These are phyloP conservation scores for Trichoderma oligosporum DNA, from an alignment of 2,329 filamentous ascomycete genomes.

Conservation along the genomic window DNA sequence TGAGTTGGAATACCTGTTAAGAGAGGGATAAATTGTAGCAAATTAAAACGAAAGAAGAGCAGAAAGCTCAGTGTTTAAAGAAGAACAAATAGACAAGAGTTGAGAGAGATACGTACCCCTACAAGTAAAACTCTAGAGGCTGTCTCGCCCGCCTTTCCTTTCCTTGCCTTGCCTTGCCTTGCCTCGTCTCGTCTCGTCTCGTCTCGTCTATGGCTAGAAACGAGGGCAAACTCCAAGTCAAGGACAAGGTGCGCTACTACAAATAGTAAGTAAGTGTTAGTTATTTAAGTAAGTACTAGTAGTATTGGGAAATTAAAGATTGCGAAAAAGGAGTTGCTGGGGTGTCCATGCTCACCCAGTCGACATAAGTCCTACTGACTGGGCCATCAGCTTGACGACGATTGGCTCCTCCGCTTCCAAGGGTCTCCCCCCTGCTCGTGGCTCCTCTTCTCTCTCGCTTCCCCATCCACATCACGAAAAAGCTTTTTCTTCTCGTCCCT, in stretches of 20 bases:
- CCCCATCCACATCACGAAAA: constrained; percentile 15
- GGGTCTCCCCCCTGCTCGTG: background rate
- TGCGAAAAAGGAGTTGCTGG: constrained; percentile 22
- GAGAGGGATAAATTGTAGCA: too few species aligned
- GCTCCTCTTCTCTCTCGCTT: constrained; percentile 16
- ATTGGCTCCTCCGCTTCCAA: background rate
- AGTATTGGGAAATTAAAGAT: constrained; percentile 20
- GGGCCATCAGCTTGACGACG: constrained; percentile 3
- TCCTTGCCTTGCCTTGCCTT: background rate
- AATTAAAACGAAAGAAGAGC: too few species aligned
- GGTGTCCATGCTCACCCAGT: background rate
- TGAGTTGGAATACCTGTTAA: too few species aligned
- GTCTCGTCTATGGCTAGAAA: background rate
- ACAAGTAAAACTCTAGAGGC: too few species aligned
- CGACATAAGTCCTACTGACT: background rate
- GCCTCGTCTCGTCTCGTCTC: constrained; percentile 4
- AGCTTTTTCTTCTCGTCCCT: constrained; percentile 12
- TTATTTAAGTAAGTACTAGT: too few species aligned
- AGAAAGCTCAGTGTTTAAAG: too few species aligned
- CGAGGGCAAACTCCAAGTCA: background rate
- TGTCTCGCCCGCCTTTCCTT: background rate
- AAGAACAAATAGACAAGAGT: too few species aligned
- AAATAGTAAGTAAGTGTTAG: too few species aligned
- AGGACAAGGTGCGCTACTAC: too few species aligned
- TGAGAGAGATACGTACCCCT: too few species aligned